These are phyloP conservation scores for Pseudomassariella vexata DNA, from an alignment of 2,329 filamentous ascomycete species.

Conservation along the genomic window DNA sequence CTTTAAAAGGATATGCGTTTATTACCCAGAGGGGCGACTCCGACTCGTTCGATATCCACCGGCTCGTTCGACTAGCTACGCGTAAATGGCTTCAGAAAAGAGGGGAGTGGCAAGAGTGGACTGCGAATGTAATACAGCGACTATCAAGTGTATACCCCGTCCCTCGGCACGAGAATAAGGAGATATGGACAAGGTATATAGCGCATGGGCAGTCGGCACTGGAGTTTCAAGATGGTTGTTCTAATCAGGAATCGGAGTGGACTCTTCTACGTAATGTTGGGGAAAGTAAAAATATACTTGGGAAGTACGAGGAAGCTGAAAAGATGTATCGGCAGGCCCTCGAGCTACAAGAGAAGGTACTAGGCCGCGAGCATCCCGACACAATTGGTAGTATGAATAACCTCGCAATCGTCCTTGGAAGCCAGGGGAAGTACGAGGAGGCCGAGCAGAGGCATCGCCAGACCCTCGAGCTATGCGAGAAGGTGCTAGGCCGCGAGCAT, in stretches of 20 bases:
- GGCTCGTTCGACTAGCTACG: slow-evolving; percentile 25
- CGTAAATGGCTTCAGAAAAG: slow-evolving; percentile 16
- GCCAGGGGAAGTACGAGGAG: neutral
- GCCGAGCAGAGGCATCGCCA: neutral
- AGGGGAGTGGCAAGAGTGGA: slow-evolving; percentile 1
- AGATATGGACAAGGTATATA: too few species aligned
- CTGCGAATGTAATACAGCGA: neutral
- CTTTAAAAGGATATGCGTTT: slow-evolving; percentile 22
- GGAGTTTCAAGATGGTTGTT: too few species aligned
- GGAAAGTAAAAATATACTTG: neutral
- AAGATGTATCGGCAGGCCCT: neutral
- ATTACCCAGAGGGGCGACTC: slow-evolving; percentile 13
- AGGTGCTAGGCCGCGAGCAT: neutral
- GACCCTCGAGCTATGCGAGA: neutral
- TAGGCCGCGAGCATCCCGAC: neutral
- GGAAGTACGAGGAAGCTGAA: neutral
- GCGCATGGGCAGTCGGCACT: too few species aligned
- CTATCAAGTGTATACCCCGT: too few species aligned
- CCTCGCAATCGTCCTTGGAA: neutral
- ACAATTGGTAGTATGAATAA: neutral
- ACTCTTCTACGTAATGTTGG: neutral
- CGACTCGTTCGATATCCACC: slow-evolving; percentile 22
- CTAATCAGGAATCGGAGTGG: too few species aligned
- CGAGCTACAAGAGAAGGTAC: neutral
- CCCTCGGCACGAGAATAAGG: too few species aligned